A percentile compares a stretch with the other conserved stretches of the same genome.
Conservation (phyloP, 2,329 filamentous ascomycete genomes). For the Pyricularia pennisetigena region DNA sequence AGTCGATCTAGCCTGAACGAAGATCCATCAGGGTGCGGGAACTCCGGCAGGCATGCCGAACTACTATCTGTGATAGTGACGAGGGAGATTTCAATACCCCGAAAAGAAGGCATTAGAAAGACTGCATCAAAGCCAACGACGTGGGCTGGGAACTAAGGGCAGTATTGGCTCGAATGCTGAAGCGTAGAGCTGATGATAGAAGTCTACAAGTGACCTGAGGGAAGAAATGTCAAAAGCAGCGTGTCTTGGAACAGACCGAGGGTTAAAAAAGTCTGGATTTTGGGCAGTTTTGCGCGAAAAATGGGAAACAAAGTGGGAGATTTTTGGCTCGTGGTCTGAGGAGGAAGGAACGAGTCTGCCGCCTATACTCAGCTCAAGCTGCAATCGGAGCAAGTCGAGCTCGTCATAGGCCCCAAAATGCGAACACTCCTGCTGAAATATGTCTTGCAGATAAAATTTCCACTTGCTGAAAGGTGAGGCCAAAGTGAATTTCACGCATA, state of each 20-base stretch:
- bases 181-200: not conserved
- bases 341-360: not conserved
- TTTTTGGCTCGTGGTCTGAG: not conserved
- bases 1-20: slow-evolving; percentile 23
- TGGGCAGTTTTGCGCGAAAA: not conserved
- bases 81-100: slow-evolving; percentile 36
- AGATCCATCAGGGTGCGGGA: slow-evolving; percentile 41
- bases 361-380: not conserved
- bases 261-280: not conserved
- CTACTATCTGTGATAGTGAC: slow-evolving; percentile 21
- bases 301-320: not conserved
- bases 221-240: not conserved
- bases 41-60: slow-evolving; percentile 35
- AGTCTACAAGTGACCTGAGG: not conserved
- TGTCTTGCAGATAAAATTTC: not conserved
- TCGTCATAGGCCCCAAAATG: not conserved
- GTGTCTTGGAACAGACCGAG: not conserved
- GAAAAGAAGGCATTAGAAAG: slow-evolving; percentile 34
- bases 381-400: not conserved
- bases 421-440: not conserved
- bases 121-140: not conserved
- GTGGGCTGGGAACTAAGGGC: not conserved
- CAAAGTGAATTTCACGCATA: not conserved
- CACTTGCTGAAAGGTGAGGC: not conserved
- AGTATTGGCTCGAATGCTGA: not conserved